Evolutionary conservation across 2,329 filamentous ascomycete species (phyloP).

Genomic region (Rasamsonia emersonii): DNA sequence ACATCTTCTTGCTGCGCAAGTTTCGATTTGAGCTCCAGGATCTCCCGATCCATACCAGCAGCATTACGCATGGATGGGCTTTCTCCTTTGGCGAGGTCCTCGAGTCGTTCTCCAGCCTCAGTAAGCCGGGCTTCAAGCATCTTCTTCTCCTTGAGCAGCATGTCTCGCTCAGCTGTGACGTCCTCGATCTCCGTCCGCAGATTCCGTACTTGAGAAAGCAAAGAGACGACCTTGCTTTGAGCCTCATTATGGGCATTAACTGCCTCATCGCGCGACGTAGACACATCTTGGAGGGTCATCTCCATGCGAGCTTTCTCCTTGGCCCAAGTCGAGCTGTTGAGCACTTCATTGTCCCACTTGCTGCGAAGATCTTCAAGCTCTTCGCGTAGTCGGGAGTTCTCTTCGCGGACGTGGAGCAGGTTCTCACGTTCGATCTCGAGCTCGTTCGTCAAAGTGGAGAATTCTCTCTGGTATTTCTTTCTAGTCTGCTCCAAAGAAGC

Average conservation of each 20-base stretch:
- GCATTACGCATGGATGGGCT: conserved; percentile 84
- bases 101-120: conserved; percentile 79
- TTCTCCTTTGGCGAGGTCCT: conserved; percentile 77
- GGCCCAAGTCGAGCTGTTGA: conserved; percentile 96
- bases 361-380: conserved; percentile 89
- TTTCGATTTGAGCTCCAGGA: conserved; percentile 79
- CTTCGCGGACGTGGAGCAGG: conserved; percentile 70
- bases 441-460: conserved; percentile 81
- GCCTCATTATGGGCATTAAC: conserved; percentile 89
- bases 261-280: conserved; percentile 87
- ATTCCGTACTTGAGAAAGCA: conserved; percentile 80
- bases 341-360: conserved; percentile 97
- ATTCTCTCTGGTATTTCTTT: conserved; percentile 94
- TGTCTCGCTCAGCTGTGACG: conserved; percentile 73
- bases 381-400: conserved; percentile 82
- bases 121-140: conserved; percentile 74
- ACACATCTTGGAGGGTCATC: conserved; percentile 77
- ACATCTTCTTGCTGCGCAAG: conserved; percentile 92
- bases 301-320: conserved; percentile 95
- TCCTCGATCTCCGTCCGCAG: conserved; percentile 82
- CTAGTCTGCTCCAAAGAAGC: conserved; percentile 92
- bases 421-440: conserved; percentile 90
- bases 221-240: conserved; percentile 81
- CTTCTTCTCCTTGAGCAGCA: conserved; percentile 79
- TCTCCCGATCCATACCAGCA: conserved; percentile 77